A percentile compares a stretch with the other conserved stretches of the same genome.
These are phyloP conservation scores for Haplosporangium sp. DNA, from an alignment of 371 early-diverging fungal genomes.

Conservation along the genomic window DNA sequence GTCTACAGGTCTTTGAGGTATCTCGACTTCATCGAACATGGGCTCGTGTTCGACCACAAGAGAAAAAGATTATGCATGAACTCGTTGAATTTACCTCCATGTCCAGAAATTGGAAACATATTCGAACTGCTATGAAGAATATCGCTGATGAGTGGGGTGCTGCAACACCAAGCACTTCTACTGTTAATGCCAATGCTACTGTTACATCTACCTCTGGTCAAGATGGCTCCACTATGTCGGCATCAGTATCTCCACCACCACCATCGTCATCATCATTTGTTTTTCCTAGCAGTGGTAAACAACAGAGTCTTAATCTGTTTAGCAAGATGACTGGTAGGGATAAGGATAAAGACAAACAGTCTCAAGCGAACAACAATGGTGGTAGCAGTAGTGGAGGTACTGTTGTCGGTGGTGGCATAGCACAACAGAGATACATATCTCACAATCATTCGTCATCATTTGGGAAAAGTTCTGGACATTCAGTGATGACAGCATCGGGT, in stretches of 20 bases:
- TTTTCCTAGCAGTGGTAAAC: background rate
- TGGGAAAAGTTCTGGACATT: slow-evolving; percentile 20
- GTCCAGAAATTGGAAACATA: slow-evolving; percentile 72
- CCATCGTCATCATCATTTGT: background rate
- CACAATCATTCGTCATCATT: slow-evolving; percentile 19
- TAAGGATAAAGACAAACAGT: slow-evolving; percentile 21
- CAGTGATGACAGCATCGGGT: background rate
- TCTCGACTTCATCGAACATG: slow-evolving; percentile 72
- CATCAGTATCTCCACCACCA: background rate
- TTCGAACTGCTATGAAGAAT: slow-evolving; percentile 72
- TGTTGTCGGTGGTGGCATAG: too few species aligned
- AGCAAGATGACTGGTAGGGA: slow-evolving; percentile 35
- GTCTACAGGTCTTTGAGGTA: slow-evolving; percentile 71
- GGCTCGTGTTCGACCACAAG: slow-evolving; percentile 63
- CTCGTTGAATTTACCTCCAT: slow-evolving; percentile 71
- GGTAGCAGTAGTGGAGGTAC: background rate
- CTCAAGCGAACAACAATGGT: background rate
- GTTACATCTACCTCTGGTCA: background rate
- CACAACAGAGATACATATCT: background rate
- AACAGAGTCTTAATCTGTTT: slow-evolving; percentile 14
- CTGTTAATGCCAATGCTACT: background rate
- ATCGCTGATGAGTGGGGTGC: slow-evolving; percentile 70
- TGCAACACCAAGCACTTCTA: background rate
- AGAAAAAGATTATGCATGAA: slow-evolving; percentile 66
- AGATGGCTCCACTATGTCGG: background rate